Base-by-base conservation (phyloP, 2,329 filamentous ascomycete species). In the Pleomassaria siparia region DNA sequence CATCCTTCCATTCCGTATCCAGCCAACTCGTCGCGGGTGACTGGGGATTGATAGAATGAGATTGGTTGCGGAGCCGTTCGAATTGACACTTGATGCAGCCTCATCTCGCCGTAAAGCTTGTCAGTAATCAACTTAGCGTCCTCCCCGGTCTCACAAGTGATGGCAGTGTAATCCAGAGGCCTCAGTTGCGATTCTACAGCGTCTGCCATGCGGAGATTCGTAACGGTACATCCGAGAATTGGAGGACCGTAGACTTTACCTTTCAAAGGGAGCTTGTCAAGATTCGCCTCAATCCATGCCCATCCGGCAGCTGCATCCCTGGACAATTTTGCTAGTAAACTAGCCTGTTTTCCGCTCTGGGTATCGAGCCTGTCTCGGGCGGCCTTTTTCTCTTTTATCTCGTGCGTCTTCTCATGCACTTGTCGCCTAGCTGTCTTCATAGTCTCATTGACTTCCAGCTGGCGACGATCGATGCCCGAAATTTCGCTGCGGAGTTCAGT, bases 241-340 rank as follows among this genome's bases (percentile, higher is more conserved):
- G 91, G 85, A 5, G 91, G 91, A 0, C 88, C 90, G 63, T 87
- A 90, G 4, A 96, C 85, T 48, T 87, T 80, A 55, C 87, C 83
- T 62, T 88, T 81, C 54, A 96, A 94, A 40, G 80, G 70, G 1
- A 70, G 41, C 2, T 28, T 47, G 45, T 79, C 66, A 49, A 79
- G 80, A 64, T 99, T 84, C 2, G 83, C 69, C 62, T 89, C 80
- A 43, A 97, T 79, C 91, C 92, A 99, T 33, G 85, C 78, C 84
- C 89, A 96, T 2, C 85, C 90, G 55, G 66, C 75, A 10, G 80
- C 80, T 2, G 87, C 83, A 47, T 96, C 88, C 0, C 65, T 65
- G 10, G 85, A 87, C 0, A 80, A 13, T 5, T 66, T 76, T 43
- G 76, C 76, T 45, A 99, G 78, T 12, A 96, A 77, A 15, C 75